Evolutionary conservation across 2,329 filamentous ascomycete genomes (phyloP), one percentile per base, ranked within the genome.

Genomic region (Trichophyton mentagrophytes): DNA sequence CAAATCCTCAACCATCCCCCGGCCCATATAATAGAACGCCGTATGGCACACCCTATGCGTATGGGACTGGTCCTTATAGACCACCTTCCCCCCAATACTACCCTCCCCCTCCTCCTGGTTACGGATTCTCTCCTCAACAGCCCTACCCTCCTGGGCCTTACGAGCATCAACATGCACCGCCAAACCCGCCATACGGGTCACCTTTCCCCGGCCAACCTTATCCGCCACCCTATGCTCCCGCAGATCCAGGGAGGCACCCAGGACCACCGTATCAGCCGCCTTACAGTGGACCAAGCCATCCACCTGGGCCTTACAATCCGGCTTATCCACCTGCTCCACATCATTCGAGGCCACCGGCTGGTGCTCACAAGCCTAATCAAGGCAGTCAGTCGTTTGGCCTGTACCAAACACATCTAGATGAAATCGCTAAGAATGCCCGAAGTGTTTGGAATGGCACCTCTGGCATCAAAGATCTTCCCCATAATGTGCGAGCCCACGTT

Each of bases 361-460:
- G 60, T 15, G 49, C 61, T 11, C 58, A 66, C 46, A 63, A 64
- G 40, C 57, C 59, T 13, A 65, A 64, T 22, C 61, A 66, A n/a
- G 36, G 64, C 27, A 62, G 67, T 33, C 72, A 70, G 42, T 67
- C 75, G 69, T 74, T 74, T 65, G 76, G 75, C 59, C 73, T 71
- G 33, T 78, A 82, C 63, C 72, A 76, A 61, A 63, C 67, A 17
- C 79, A 81, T 64, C 71, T 83, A 6, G 77, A 82, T 56, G 74
- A 79, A 53, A 73, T 88, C 62, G 78, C 79, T 8, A 76, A 73
- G 47, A 78, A 80, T 67, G 80, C 83, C 3, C 79, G 81, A 62
- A 80, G 83, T 25, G 72, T 86, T 40, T 91, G 87, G 86, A 80
- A 81, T 63, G 73, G 76, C 22, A 80, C 85, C 1, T 79, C 78